Percentiles rank a stretch among this genome's conserved stretches.
phyloP scores from a whole-genome alignment of 2,329 filamentous ascomycete species.

The Cladosporium phlei region DNA sequence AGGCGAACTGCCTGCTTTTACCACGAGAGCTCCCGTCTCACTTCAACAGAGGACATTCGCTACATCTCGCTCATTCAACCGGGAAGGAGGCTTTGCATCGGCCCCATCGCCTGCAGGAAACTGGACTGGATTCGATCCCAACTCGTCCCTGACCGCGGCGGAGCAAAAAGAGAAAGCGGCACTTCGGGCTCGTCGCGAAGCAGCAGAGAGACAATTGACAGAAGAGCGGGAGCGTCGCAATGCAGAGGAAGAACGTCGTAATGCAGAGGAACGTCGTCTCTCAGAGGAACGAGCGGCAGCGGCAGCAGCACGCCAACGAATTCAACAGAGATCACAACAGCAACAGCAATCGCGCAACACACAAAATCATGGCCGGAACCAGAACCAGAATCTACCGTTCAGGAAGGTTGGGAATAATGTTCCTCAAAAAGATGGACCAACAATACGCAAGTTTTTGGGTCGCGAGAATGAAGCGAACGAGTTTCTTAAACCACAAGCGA shows the following conservation, averaged over 20 bases:
- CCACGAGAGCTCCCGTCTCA: neutral
- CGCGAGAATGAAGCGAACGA: neutral
- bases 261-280: neutral
- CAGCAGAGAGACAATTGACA: slow-evolving; percentile 13
- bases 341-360: neutral
- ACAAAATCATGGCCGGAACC: too few relatives aligned
- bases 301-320: neutral
- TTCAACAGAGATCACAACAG: neutral
- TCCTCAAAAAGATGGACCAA: neutral
- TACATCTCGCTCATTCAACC: neutral
- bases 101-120: neutral
- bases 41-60: slow-evolving; percentile 1
- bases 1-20: slow-evolving; percentile 17
- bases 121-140: slow-evolving; percentile 19
- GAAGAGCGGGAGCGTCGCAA: slow-evolving; percentile 12
- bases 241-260: slow-evolving; percentile 12
- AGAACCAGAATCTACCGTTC: neutral
- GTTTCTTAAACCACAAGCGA: neutral
- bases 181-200: slow-evolving; percentile 8
- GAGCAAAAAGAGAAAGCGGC: slow-evolving; percentile 18
- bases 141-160: slow-evolving; percentile 20
- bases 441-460: neutral
- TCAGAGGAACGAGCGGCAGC: neutral
- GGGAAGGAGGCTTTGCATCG: neutral
- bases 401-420: too few relatives aligned